These are phyloP conservation scores for Delphinella strobiligena DNA, from an alignment of 2,329 filamentous ascomycete species.

Conservation along the genomic window DNA sequence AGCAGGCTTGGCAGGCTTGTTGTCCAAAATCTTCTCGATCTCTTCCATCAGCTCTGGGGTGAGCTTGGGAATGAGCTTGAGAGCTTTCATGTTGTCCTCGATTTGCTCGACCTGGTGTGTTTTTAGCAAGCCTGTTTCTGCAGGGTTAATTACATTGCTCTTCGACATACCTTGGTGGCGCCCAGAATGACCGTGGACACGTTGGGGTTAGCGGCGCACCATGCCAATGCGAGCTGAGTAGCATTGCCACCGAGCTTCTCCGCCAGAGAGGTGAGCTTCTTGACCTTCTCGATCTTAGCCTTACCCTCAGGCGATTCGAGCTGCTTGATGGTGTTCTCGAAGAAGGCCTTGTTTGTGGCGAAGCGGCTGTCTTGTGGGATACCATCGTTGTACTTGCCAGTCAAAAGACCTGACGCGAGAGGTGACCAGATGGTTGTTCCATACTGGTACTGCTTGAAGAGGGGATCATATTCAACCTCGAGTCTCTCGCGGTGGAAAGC, in stretches of 20 bases:
- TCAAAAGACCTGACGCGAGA: constrained; percentile 44
- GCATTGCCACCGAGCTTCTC: constrained; percentile 36
- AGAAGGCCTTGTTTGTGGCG: constrained; percentile 45
- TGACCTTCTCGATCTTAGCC: constrained; percentile 46
- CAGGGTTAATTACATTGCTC: neutral
- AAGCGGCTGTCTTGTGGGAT: constrained; percentile 50
- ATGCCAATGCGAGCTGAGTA: constrained; percentile 45
- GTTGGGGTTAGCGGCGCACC: constrained; percentile 47
- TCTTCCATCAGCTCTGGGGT: constrained; percentile 28
- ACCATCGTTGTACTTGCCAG: constrained; percentile 53
- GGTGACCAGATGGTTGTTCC: constrained; percentile 47
- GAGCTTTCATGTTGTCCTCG: constrained; percentile 35
- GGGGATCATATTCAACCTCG: constrained; percentile 48
- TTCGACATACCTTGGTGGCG: constrained; percentile 29
- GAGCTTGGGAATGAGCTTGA: constrained; percentile 28
- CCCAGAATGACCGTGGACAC: constrained; percentile 47
- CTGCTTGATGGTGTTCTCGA: constrained; percentile 42
- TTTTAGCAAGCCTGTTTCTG: neutral
- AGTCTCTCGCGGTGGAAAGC: constrained; percentile 48
- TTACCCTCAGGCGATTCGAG: constrained; percentile 38
- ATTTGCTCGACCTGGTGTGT: constrained; percentile 25
- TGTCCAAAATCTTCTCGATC: constrained; percentile 32
- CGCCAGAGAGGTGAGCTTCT: constrained; percentile 38
- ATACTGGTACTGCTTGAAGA: constrained; percentile 45
- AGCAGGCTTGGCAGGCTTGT: constrained; percentile 23